phyloP scores from a whole-genome alignment of 768 basidiomycete species.

The Cystobasidium ongulense region DNA sequence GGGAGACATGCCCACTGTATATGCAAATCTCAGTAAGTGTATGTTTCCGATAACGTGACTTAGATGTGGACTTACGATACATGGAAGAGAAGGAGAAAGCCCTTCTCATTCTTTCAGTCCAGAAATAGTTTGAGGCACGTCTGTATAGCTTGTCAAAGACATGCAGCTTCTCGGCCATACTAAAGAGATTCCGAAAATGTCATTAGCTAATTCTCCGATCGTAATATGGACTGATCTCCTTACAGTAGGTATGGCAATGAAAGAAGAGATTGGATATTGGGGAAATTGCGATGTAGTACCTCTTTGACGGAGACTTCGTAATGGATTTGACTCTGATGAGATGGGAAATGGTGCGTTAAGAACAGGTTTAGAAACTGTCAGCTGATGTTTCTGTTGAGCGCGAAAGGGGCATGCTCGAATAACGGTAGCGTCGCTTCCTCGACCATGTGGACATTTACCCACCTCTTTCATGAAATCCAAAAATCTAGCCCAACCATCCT shows the following conservation, averaged over 20 bases:
- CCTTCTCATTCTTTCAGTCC: conserved; percentile 45
- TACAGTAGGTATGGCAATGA: conserved; percentile 45
- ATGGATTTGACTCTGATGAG: conserved; percentile 41
- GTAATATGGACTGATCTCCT: background rate
- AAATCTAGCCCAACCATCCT: conserved; percentile 44
- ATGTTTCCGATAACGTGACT: background rate
- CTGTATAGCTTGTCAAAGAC: conserved; percentile 35
- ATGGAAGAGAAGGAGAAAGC: conserved; percentile 49
- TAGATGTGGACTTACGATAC: conserved; percentile 40
- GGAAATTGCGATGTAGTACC: conserved; percentile 47
- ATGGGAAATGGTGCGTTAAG: no score
- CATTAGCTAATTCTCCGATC: background rate
- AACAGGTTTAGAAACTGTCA: no score
- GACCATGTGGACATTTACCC: background rate
- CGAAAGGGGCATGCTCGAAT: background rate
- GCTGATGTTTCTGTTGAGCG: no score
- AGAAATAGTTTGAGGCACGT: conserved; percentile 40
- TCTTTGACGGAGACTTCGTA: conserved; percentile 46
- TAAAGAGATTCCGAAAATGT: background rate
- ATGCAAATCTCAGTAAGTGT: background rate
- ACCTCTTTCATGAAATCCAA: conserved; percentile 43
- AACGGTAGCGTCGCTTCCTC: background rate
- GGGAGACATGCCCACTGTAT: conserved; percentile 44
- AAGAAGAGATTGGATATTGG: conserved; percentile 44
- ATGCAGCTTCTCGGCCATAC: conserved; percentile 33